A percentile compares a stretch with the other conserved stretches of the same genome.
These are phyloP conservation scores for Pythium coloratum DNA, from an alignment of 352 stramenopile genomes.

Conservation along the genomic window DNA sequence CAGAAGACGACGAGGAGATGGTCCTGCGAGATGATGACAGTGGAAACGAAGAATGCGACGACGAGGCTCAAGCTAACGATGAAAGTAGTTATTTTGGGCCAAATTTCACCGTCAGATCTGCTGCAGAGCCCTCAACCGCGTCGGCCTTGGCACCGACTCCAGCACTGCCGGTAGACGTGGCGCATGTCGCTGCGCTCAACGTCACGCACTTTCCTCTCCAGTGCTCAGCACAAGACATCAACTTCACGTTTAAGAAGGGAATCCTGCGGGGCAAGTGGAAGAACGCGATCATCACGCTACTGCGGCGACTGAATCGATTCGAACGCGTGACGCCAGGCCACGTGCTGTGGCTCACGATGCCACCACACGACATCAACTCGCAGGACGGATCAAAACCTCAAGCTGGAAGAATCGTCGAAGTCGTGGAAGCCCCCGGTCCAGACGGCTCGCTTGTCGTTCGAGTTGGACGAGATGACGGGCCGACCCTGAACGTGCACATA, in stretches of 20 bases:
- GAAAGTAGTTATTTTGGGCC: background rate
- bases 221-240: conserved; percentile 22
- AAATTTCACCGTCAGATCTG: background rate
- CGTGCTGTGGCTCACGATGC: conserved; percentile 16
- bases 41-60: background rate
- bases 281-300: conserved; percentile 17
- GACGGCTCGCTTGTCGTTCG: conserved; percentile 9
- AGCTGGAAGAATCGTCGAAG: conserved; percentile 16
- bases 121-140: too few species aligned
- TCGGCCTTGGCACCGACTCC: background rate
- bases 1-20: conserved; percentile 2
- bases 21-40: background rate
- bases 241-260: conserved; percentile 18
- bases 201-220: conserved; percentile 19
- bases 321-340: conserved; percentile 14
- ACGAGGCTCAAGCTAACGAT: background rate
- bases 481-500: conserved; percentile 3
- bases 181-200: conserved; percentile 7
- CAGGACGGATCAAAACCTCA: background rate
- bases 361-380: background rate
- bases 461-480: background rate
- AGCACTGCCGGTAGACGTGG: background rate
- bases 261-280: conserved; percentile 16
- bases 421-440: conserved; percentile 2
- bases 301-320: conserved; percentile 9